Conservation (phyloP, 495 filamentous ascomycete species). For the Aspergillus indologenus region DNA sequence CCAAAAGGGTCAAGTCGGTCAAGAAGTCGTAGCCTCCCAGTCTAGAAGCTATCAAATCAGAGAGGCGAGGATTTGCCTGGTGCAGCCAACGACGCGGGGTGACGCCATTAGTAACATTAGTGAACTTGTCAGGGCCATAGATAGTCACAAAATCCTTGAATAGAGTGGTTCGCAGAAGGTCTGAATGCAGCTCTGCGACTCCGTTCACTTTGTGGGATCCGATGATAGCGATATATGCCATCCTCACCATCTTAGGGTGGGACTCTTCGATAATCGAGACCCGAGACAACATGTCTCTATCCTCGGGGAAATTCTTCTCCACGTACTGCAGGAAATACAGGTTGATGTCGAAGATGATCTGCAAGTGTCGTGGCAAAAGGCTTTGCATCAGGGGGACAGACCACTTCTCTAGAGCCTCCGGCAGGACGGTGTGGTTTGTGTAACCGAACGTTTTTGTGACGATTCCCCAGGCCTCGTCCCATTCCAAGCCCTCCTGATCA, state of each 20-base stretch:
- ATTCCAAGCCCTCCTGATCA: slow-evolving; percentile 84
- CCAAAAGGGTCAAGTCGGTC: slow-evolving; percentile 80
- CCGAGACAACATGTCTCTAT: slow-evolving; percentile 75
- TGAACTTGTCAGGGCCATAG: slow-evolving; percentile 95
- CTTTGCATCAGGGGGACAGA: slow-evolving; percentile 90
- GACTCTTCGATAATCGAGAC: slow-evolving; percentile 98
- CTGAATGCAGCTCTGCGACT: slow-evolving; percentile 94
- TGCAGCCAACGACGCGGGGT: slow-evolving; percentile 95
- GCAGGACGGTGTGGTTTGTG: slow-evolving; percentile 97
- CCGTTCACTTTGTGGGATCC: slow-evolving; percentile 99
- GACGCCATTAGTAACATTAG: slow-evolving; percentile 96
- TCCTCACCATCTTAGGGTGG: slow-evolving; percentile 95
- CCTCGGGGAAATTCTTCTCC: slow-evolving; percentile 84
- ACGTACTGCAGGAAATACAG: slow-evolving; percentile 86
- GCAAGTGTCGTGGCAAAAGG: slow-evolving; percentile 87
- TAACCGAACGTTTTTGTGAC: slow-evolving; percentile 80
- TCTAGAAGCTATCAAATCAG: slow-evolving; percentile 88
- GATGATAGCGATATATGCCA: slow-evolving; percentile 93
- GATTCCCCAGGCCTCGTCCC: slow-evolving; percentile 91
- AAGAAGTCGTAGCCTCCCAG: slow-evolving; percentile 77
- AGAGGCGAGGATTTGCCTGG: slow-evolving; percentile 91
- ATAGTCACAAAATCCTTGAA: slow-evolving; percentile 97
- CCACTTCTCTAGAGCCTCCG: slow-evolving; percentile 98
- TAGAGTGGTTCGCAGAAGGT: slow-evolving; percentile 95
- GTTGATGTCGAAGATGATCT: slow-evolving; percentile 99